Conservation (phyloP, 2,329 filamentous ascomycete species). For the Aspergillus phoenicis region DNA sequence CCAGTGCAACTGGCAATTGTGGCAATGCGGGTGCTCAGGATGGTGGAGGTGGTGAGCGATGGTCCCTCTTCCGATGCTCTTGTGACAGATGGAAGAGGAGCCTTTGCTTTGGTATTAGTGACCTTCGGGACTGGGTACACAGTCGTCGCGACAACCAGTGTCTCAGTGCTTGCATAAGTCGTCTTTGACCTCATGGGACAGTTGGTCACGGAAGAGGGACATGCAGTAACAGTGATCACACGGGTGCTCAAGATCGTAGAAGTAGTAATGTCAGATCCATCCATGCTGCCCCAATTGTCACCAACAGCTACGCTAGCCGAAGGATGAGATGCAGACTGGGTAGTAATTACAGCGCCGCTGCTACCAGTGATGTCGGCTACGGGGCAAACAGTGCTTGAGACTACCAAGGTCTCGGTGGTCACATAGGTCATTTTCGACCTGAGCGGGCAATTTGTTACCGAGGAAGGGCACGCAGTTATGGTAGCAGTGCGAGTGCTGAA, state of each 20-base stretch:
- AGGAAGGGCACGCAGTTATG: slow-evolving; percentile 29
- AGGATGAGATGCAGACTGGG: background rate
- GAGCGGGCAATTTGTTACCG: slow-evolving; percentile 32
- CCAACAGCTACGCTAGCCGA: background rate
- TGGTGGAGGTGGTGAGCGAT: background rate
- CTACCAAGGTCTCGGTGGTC: slow-evolving; percentile 27
- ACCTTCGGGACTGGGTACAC: slow-evolving; percentile 24
- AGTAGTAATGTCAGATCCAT: slow-evolving; percentile 17
- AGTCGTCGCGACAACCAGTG: slow-evolving; percentile 26
- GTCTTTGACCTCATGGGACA: slow-evolving; percentile 27
- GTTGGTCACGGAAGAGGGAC: slow-evolving; percentile 29
- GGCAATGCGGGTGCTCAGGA: background rate
- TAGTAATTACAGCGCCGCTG: background rate
- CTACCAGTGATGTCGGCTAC: slow-evolving; percentile 12
- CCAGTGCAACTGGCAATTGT: background rate
- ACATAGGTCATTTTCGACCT: slow-evolving; percentile 18
- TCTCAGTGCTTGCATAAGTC: slow-evolving; percentile 25
- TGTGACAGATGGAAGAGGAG: background rate
- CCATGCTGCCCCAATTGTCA: background rate
- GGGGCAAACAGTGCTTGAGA: slow-evolving; percentile 28
- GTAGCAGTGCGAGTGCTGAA: slow-evolving; percentile 28
- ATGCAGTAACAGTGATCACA: slow-evolving; percentile 30
- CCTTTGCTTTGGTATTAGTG: background rate
- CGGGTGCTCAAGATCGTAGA: slow-evolving; percentile 29
- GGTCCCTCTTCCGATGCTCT: background rate